Evolutionary conservation across 768 basidiomycete species (phyloP), one percentile per base, ranked within the genome.

Genomic region (Phanerochaete carnosa): DNA sequence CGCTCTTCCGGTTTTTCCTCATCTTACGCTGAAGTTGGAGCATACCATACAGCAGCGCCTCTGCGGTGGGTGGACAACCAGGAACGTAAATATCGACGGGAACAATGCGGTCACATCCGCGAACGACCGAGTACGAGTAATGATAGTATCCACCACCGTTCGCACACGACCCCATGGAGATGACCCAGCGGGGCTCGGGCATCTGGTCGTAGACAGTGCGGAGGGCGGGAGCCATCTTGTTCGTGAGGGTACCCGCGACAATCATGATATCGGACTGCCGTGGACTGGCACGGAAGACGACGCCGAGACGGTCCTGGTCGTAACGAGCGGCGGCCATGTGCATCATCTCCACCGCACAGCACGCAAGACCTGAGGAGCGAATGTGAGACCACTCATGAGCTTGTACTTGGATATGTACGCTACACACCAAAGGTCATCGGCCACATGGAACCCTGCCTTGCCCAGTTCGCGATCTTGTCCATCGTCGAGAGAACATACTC

Each of bases 261-360:
- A 99, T 99, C 96, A 98, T 98, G 70, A 97, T 90, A 71, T 97
- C 94, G 62, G 90, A 93, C 78, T 98, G 93, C 62, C 97, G 89
- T 47, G 97, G 97, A 79, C 90, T 94, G n/a, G 96, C 97, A 79
- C 97, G 94, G 81, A 99, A 99, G 45, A 99, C 92, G 59, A 98
- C 88, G 64, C 97, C 97, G 32, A 99, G 80, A 62, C 97, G 86
- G 74, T 99, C 97, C 74, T 98, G 97, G 75, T 99, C 97, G 74
- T 98, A 99, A 60, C 97, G 88, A 19, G 97, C 93, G 45, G 97
- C 95, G 53, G 97, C 97, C 95, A 98, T 96, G 79, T 99, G 97
- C 95, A 97, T 98, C 91, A 94, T 93, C 79, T 99, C 97, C 32
- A 99, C 97, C 25, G 97, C 97, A 74, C 97, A 99, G 75, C 97